Evolutionary conservation across 2,329 filamentous ascomycete species (phyloP).

Genomic region (Periconia sp.): DNA sequence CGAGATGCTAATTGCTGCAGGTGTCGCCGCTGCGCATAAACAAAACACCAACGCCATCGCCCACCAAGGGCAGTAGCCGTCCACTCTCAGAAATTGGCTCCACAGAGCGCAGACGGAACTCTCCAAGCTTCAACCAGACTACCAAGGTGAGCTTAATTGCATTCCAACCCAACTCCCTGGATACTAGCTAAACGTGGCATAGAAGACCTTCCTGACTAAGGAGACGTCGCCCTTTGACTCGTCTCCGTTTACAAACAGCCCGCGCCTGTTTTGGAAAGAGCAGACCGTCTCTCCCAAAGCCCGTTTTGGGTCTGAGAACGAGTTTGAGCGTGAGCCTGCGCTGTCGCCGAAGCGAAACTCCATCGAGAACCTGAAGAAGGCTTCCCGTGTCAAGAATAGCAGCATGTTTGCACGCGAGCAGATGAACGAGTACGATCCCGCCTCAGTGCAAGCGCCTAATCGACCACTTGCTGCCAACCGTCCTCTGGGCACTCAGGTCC

Average conservation of each 20-base stretch:
- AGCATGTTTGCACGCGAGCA: conserved; percentile 94
- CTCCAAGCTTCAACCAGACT: conserved; percentile 83
- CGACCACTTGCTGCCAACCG: conserved; percentile 73
- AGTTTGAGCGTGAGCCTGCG: conserved; percentile 63
- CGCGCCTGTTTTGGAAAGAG: conserved; percentile 88
- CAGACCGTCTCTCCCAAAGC: conserved; percentile 67
- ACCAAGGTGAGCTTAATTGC: conserved; percentile 63
- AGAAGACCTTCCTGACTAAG: conserved; percentile 72
- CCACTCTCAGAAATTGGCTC: conserved; percentile 90
- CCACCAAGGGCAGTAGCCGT: conserved; percentile 64
- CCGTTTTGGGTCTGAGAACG: conserved; percentile 72
- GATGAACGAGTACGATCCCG: conserved; percentile 90
- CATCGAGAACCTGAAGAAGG: conserved; percentile 93
- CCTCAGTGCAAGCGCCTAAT: conserved; percentile 77
- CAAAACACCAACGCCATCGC: conserved; percentile 69
- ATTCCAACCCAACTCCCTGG: conserved; percentile 11
- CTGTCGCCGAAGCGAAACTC: conserved; percentile 81
- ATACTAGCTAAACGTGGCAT: conserved; percentile 32
- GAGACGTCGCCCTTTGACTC: conserved; percentile 87
- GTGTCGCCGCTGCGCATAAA: conserved; percentile 81
- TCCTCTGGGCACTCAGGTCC: conserved; percentile 64
- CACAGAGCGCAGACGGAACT: conserved; percentile 86
- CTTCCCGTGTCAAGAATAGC: conserved; percentile 96
- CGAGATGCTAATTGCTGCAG: conserved; percentile 51
- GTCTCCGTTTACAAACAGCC: conserved; percentile 76